These are phyloP conservation scores for Fusarium ramigenum DNA, from an alignment of 2,329 filamentous ascomycete species.

Conservation along the genomic window DNA sequence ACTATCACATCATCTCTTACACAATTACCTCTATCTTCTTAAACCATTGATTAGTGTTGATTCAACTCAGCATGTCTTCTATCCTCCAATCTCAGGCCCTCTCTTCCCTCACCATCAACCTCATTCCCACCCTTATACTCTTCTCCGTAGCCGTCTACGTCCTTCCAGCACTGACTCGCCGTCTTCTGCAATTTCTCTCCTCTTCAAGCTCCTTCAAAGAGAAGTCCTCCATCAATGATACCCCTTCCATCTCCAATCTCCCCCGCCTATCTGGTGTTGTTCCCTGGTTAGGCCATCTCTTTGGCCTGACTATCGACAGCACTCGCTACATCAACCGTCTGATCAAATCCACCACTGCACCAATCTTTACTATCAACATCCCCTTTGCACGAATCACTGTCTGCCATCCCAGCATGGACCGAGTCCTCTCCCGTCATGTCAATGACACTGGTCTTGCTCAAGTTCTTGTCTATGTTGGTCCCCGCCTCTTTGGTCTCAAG, in stretches of 20 bases:
- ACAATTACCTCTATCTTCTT: not conserved
- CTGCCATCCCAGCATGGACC: conserved; percentile 43
- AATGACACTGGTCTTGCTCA: conserved; percentile 45
- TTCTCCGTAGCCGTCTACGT: not conserved
- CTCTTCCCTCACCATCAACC: conserved; percentile 8
- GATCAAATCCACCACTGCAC: conserved; percentile 34
- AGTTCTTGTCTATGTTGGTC: conserved; percentile 44
- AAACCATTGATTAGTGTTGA: not conserved
- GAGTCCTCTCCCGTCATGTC: conserved; percentile 41
- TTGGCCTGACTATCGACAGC: conserved; percentile 38
- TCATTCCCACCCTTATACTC: conserved; percentile 14
- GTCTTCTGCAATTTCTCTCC: not conserved
- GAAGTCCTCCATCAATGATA: not conserved
- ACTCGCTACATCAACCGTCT: conserved; percentile 42
- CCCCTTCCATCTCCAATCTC: conserved; percentile 31
- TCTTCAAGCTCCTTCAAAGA: conserved; percentile 11
- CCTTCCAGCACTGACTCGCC: conserved; percentile 8
- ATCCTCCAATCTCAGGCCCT: not conserved
- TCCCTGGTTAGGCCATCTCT: conserved; percentile 41
- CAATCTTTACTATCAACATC: conserved; percentile 45
- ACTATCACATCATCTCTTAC: not conserved
- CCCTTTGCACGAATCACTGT: conserved; percentile 43
- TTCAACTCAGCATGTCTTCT: not conserved
- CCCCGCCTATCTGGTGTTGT: conserved; percentile 34
- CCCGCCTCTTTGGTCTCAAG: conserved; percentile 41